Conservation (phyloP, 306 rosid genomes). For the Hylodesmum podocarpum region DNA sequence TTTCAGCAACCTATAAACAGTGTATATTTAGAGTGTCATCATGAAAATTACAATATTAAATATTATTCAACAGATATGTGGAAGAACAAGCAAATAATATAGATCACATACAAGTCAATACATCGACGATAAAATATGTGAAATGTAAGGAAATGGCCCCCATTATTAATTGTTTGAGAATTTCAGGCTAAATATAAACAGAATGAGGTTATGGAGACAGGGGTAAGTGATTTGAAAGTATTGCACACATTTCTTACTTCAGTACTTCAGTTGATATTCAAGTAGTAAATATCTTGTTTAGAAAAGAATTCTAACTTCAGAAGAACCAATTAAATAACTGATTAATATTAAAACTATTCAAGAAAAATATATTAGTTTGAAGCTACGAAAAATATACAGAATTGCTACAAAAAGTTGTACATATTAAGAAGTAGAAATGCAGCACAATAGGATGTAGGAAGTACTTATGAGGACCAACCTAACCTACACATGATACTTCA, state of each 20-base stretch:
- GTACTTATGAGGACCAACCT: background rate
- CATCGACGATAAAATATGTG: background rate
- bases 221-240: background rate
- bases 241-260: conserved; percentile 5
- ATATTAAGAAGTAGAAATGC: conserved; percentile 5
- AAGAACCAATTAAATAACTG: background rate
- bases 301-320: background rate
- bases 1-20: conserved; percentile 66
- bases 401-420: background rate
- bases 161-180: background rate
- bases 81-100: conserved; percentile 5
- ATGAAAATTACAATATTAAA: conserved; percentile 8
- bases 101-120: background rate
- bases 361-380: background rate
- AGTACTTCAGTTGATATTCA: background rate
- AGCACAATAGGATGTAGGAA: background rate
- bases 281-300: background rate
- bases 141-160: background rate
- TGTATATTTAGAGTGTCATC: conserved; percentile 5
- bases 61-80: background rate
- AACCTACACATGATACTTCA: background rate
- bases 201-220: background rate
- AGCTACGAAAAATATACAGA: background rate
- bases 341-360: background rate
- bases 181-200: background rate